phyloP scores from a whole-genome alignment of 805 yeast species.

The Schwanniomyces pseudopolymorphus region DNA sequence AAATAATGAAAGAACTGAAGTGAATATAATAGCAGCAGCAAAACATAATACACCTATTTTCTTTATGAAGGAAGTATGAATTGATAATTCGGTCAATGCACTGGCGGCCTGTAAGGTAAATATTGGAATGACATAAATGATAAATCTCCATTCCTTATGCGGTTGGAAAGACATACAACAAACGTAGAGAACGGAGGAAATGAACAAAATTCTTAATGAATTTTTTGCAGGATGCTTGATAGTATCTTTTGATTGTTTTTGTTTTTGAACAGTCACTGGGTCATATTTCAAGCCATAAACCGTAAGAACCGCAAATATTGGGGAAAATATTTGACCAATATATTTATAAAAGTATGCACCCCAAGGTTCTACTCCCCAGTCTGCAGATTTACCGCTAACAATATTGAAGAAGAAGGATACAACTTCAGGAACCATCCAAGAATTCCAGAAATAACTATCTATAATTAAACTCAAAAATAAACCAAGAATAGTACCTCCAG shows the following conservation, averaged over 20 bases:
- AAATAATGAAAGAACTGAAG: conserved; percentile 41
- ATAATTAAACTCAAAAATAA: conserved; percentile 44
- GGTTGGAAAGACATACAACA: conserved; percentile 72
- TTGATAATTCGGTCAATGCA: conserved; percentile 44
- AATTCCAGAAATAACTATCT: conserved; percentile 79
- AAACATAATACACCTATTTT: conserved; percentile 27
- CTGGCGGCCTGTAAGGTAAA: conserved; percentile 63
- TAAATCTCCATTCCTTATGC: conserved; percentile 94
- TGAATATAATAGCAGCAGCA: conserved; percentile 21
- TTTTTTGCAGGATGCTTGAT: conserved; percentile 27
- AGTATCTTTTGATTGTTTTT: conserved; percentile 17
- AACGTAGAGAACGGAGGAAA: conserved; percentile 58
- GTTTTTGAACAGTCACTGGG: conserved; percentile 23
- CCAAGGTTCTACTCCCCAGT: conserved; percentile 87
- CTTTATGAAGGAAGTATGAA: conserved; percentile 13
- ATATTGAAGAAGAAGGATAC: conserved; percentile 74
- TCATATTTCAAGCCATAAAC: conserved; percentile 44
- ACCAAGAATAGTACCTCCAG: conserved; percentile 56
- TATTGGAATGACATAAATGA: conserved; percentile 72
- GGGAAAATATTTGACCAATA: conserved; percentile 34
- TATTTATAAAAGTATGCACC: conserved; percentile 62
- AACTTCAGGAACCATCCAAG: conserved; percentile 67
- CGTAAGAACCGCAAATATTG: conserved; percentile 41
- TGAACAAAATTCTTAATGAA: conserved; percentile 45
- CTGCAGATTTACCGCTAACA: conserved; percentile 64